Base-by-base conservation (phyloP, 257 asterid species). In the Ballota nigra region DNA sequence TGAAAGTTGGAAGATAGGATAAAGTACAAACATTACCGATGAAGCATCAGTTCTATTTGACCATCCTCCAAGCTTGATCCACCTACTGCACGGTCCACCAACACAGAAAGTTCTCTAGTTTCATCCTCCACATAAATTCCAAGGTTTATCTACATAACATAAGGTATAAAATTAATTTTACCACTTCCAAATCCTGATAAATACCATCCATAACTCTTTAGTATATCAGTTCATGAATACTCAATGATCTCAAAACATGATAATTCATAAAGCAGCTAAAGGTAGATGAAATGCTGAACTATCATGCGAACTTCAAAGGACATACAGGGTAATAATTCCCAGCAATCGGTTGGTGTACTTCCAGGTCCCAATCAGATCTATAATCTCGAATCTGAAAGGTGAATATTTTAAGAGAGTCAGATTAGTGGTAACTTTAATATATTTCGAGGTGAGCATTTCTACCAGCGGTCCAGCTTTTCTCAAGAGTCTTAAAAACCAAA, bases 241-340 rank as follows among this genome's bases (percentile, higher is more conserved):
- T 31, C 69, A 40, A 22, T 18, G 28, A 47, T 49, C 71, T 69
- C 73, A 66, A 60, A 40, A 63, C 47, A 60, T 60, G 52, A 71
- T 67, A 28, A 43, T 61, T 66, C 58, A 71, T 56, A 22, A 43
- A 49, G 56, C 75, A 58, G 76, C 58, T 66, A 51, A 34, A 36
- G 41, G 59, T 58, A 45, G 49, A 56, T 33, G 23, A 70, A 33
- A 70, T 62, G 63, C 71, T 66, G 68, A 71, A 73, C 8, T 31
- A 55, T 6, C 23, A n/a, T 33, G 67, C 20, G 68, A 74, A 66
- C 47, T 71, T 71, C 70, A 78, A 13, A 62, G 69, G 74, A 49
- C 92, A 70, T 81, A 88, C 96, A 60, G 96, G 96, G 69, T 87
- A 89, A 83, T 89, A 89, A 81, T 89, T 89, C 67, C 96, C 96